Base-by-base conservation (phyloP, 306 rosid genomes). In the peach (Prunus persica) region DNA sequence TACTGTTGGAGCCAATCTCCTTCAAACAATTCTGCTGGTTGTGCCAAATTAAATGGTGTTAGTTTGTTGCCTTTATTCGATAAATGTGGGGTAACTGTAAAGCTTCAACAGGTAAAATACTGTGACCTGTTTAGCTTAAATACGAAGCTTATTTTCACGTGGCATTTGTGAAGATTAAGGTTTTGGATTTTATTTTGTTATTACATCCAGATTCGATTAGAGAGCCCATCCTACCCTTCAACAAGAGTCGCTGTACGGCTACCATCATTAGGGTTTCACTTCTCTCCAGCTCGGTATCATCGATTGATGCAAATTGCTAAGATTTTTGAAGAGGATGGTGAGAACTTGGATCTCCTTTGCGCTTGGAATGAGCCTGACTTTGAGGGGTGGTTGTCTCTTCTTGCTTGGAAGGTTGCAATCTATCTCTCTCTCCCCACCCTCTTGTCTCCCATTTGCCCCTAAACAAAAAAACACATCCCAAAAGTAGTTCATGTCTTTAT, bases 231-330 rank as follows among this genome's bases (percentile, higher is more conserved):
- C 76, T 83, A 92, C 73, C 96, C 97, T 75, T 86, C 97, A 73
- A 88, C 89, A 28, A 87, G 96, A 71, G 85, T 95, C 69, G 95
- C 99, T 62, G 90, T 90, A 72, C 87, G 89, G 87, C 82, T 95
- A 66, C 97, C 99, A 55, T 88, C 97, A 3, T 70, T 95, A 81
- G 91, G 86, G 75, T 95, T 95, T 80, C 97, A 95, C 84, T 95
- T 95, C 78, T 95, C 99, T 19, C 99, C 99, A 22, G 97, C 99
- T 70, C 91, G 99, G 70, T 95, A 90, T 89, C 97, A 95, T 84
- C 90, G 99, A 45, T 71, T 95, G 84, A 90, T 92, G 94, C 88
- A 88, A 84, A 88, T 95, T 13, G 80, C 85, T 64, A 95, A 92
- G 87, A 87, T 92, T 67, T 92, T 95, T 81, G 87, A 89, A 85